Base-by-base conservation (phyloP, 2,329 filamentous ascomycete genomes). In the Penicillium crustosum region DNA sequence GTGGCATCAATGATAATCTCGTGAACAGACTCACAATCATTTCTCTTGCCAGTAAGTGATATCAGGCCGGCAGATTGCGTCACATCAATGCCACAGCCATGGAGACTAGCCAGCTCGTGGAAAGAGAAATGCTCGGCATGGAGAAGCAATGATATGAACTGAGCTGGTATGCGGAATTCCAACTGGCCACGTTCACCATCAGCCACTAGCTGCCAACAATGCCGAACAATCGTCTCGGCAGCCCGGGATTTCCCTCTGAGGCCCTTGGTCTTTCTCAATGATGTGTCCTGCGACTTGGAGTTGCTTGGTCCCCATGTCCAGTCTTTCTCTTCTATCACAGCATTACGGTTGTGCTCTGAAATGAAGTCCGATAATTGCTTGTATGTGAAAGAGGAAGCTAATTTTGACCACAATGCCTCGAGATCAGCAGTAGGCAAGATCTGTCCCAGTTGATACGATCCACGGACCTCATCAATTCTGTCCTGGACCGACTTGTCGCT, bases 121-220 rank as follows among this genome's bases (percentile, higher is more conserved):
- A 77, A 71, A 3, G 74, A 76, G 49, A 73, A 73, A 48, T 70
- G 57, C 19, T 70, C 61, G 2, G 74, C 71, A 41, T 67, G 61
- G 15, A 72, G 53, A 12, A 78, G 68, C 23, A 77, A 55, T 7
- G 66, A 66, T 21, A 77, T 59, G 7, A 59, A 59, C 8, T 63
- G 58, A 13, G 65, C 51, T 8, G 69, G 64, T 15, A 77, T 59
- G 17, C 61, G 66, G 7, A 77, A 64, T 51, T 76, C 73, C 42
- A 76, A 51, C 50, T 75, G 74, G 9, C 75, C 75, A 49, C 70
- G 55, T 56, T 77, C 74, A 25, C 66, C 67, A 15, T 55, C 39
- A 31, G 75, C 57, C 4, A 69, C 70, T 23, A 77, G 61, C 33
- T 73, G 58, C 75, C 75, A 78, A 64, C 70, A 75, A 42, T 76